Evolutionary conservation across 1,139 yeast genomes (phyloP).

Genomic region (Protomyces pachydermus): DNA sequence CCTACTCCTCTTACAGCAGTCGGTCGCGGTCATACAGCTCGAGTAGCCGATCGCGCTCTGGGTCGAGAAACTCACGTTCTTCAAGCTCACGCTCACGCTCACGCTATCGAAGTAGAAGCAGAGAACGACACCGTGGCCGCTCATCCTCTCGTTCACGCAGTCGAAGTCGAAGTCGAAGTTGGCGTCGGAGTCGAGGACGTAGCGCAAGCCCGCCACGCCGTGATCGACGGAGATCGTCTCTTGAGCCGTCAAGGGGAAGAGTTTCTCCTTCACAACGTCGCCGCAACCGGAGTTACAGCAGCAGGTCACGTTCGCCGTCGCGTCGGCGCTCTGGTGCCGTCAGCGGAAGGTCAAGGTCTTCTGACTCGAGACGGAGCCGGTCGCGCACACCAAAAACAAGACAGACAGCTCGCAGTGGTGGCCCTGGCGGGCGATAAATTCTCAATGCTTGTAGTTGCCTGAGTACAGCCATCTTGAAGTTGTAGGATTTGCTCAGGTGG

Average conservation of each 20-base stretch:
- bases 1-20: conserved; percentile 1
- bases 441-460: too few species aligned
- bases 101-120: not conserved
- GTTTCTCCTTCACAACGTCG: not conserved
- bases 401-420: too few species aligned
- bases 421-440: too few species aligned
- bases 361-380: too few species aligned
- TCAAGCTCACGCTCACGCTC: conserved; percentile 1
- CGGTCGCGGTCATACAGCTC: not conserved
- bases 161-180: not conserved
- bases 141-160: not conserved
- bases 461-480: too few species aligned
- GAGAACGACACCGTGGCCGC: not conserved
- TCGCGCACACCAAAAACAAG: too few species aligned
- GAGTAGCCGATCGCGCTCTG: conserved; percentile 4
- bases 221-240: not conserved
- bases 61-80: not conserved
- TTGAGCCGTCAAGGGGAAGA: not conserved
- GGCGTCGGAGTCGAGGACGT: not conserved
- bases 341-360: too few species aligned
- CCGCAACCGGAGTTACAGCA: not conserved
- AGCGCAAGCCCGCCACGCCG: not conserved
- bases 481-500: too few species aligned
- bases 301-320: not conserved
- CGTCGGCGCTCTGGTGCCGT: not conserved